A percentile compares a stretch with the other conserved stretches of the same genome.
These are phyloP conservation scores for Yarrowia sp. DNA, from an alignment of 805 yeast species.

Conservation along the genomic window DNA sequence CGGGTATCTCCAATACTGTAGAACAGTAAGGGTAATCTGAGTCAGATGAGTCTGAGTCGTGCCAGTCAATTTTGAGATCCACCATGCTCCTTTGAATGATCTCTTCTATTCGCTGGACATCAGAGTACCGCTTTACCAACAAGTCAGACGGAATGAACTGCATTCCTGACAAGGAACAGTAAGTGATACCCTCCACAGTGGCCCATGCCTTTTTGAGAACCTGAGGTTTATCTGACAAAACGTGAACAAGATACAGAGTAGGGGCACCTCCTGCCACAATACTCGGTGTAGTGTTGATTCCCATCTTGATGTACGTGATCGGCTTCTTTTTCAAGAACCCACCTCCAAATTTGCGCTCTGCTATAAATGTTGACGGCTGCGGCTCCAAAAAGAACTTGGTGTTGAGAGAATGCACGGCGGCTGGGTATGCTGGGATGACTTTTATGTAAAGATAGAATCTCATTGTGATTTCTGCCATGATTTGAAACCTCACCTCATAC, in stretches of 20 bases:
- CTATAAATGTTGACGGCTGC: neutral
- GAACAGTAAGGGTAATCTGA: neutral
- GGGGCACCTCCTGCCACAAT: constrained; percentile 18
- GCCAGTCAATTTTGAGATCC: neutral
- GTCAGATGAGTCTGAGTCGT: neutral
- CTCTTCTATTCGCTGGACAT: constrained; percentile 3
- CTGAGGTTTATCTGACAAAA: constrained; percentile 1
- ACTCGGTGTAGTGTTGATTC: constrained; percentile 7
- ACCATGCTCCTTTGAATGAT: constrained; percentile 9
- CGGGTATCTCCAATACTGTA: neutral
- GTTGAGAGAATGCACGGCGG: constrained; percentile 7
- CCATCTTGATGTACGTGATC: neutral
- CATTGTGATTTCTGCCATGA: constrained; percentile 19
- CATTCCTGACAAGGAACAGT: constrained; percentile 8
- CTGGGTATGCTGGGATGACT: constrained; percentile 15
- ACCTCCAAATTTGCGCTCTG: constrained; percentile 5
- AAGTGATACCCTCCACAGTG: neutral
- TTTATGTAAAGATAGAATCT: constrained; percentile 3
- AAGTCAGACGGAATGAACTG: constrained; percentile 1
- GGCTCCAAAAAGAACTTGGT: constrained; percentile 20
- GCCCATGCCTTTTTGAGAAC: constrained; percentile 3
- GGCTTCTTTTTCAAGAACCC: constrained; percentile 14
- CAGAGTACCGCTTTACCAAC: neutral
- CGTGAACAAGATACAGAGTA: neutral
- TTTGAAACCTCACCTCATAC: constrained; percentile 8